Evolutionary conservation across 2,329 filamentous ascomycete species (phyloP).

Genomic region (Fusarium sp.): DNA sequence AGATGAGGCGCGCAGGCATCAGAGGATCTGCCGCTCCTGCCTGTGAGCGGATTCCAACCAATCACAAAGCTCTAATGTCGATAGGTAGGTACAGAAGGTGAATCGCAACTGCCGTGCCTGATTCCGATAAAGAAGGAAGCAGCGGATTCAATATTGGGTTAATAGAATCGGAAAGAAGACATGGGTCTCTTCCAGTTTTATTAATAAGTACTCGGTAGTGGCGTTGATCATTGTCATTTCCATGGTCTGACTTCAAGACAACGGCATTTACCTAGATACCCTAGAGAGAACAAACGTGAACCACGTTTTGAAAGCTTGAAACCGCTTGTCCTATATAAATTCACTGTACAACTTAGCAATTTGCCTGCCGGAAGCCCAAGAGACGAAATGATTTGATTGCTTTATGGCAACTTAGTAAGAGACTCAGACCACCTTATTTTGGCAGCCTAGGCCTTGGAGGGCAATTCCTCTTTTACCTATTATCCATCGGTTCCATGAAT

Average conservation of each 20-base stretch:
- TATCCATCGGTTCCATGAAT: background rate
- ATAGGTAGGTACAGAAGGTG: background rate
- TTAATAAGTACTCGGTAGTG: too few species aligned
- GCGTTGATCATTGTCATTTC: too few species aligned
- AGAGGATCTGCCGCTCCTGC: conserved; percentile 7
- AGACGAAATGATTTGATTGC: background rate
- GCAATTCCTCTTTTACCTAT: background rate
- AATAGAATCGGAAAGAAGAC: too few species aligned
- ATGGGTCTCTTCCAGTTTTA: too few species aligned
- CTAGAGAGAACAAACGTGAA: background rate
- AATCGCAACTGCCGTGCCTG: background rate
- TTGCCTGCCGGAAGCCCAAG: background rate
- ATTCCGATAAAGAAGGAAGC: background rate
- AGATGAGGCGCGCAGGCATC: conserved; percentile 35
- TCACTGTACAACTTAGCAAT: background rate
- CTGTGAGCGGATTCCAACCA: conserved; percentile 13
- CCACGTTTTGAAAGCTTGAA: too few species aligned
- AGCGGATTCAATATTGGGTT: too few species aligned
- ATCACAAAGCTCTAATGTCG: conserved; percentile 15
- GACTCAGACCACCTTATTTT: background rate
- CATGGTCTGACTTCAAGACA: too few species aligned
- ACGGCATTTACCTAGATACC: background rate
- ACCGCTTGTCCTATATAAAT: background rate
- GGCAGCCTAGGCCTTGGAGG: background rate
- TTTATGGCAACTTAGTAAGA: background rate